These are phyloP conservation scores for Solanum etuberosum DNA, from an alignment of 257 asterid genomes.

Conservation along the genomic window DNA sequence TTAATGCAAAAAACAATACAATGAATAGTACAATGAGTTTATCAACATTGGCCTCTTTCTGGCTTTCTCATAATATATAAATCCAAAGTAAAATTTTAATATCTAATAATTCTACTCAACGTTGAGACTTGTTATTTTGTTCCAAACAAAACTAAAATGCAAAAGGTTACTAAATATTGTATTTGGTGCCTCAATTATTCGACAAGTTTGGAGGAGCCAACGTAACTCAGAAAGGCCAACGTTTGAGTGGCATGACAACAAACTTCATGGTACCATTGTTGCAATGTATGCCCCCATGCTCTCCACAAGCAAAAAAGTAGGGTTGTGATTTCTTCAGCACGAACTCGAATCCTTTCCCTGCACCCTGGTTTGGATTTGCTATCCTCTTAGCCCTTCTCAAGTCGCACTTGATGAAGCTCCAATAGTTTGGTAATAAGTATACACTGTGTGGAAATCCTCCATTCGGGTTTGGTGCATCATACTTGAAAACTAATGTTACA, in stretches of 20 bases:
- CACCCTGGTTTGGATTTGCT: conserved; percentile 36
- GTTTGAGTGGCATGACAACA: conserved; percentile 46
- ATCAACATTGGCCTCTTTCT: not conserved
- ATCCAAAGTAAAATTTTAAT: not conserved
- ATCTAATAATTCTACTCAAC: not conserved
- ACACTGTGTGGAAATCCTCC: conserved; percentile 49
- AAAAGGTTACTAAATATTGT: not conserved
- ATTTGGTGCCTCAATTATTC: not conserved
- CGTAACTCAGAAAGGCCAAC: conserved; percentile 6
- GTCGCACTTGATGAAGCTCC: conserved; percentile 58
- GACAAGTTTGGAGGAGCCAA: not conserved
- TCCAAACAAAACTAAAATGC: not conserved
- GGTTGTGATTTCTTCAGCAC: conserved; percentile 52
- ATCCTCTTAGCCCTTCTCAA: conserved; percentile 39
- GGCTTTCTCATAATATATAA: not conserved
- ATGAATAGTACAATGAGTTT: not conserved
- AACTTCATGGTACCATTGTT: conserved; percentile 66
- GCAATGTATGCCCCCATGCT: conserved; percentile 51
- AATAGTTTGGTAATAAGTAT: conserved; percentile 32
- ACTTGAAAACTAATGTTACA: conserved; percentile 31
- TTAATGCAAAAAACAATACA: not conserved
- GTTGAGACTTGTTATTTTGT: not conserved
- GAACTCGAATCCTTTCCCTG: conserved; percentile 48
- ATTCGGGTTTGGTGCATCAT: conserved; percentile 56
- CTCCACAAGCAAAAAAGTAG: conserved; percentile 60